phyloP scores from a whole-genome alignment of 805 yeast species.

The Ogataea naganishii region DNA sequence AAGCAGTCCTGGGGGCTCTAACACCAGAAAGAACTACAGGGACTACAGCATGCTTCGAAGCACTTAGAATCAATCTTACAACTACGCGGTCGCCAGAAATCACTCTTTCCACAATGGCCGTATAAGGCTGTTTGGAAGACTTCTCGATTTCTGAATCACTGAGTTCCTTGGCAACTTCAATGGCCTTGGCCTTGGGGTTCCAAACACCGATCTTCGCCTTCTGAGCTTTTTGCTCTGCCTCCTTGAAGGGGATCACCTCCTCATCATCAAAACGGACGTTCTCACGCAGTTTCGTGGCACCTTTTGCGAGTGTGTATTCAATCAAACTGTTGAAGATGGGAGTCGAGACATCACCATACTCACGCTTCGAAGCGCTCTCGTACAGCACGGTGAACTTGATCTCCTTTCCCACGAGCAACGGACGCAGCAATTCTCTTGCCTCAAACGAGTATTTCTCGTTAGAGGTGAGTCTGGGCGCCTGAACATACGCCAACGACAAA shows the following conservation, averaged over 20 bases:
- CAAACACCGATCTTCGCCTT: slow-evolving; percentile 49
- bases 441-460: slow-evolving; percentile 45
- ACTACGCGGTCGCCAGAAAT: slow-evolving; percentile 73
- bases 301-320: slow-evolving; percentile 46
- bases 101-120: slow-evolving; percentile 66
- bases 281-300: slow-evolving; percentile 55
- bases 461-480: slow-evolving; percentile 41
- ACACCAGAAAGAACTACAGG: slow-evolving; percentile 69
- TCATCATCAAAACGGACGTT: slow-evolving; percentile 35
- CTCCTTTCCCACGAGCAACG: slow-evolving; percentile 54
- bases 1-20: slow-evolving; percentile 60
- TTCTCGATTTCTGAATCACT: slow-evolving; percentile 24
- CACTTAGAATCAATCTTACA: slow-evolving; percentile 42
- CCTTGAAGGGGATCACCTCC: slow-evolving; percentile 27
- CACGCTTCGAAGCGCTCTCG: slow-evolving; percentile 46
- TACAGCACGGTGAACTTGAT: slow-evolving; percentile 51
- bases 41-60: slow-evolving; percentile 44
- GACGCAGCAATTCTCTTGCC: slow-evolving; percentile 54
- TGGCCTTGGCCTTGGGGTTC: slow-evolving; percentile 23
- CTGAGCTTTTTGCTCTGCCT: slow-evolving; percentile 42
- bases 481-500: slow-evolving; percentile 56
- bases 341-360: slow-evolving; percentile 63
- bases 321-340: slow-evolving; percentile 55
- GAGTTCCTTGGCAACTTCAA: slow-evolving; percentile 19
- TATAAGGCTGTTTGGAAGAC: slow-evolving; percentile 32